A percentile compares a stretch with the other conserved stretches of the same genome.
phyloP scores from a whole-genome alignment of 2,329 filamentous ascomycete genomes.

The Remersonia thermophila region DNA sequence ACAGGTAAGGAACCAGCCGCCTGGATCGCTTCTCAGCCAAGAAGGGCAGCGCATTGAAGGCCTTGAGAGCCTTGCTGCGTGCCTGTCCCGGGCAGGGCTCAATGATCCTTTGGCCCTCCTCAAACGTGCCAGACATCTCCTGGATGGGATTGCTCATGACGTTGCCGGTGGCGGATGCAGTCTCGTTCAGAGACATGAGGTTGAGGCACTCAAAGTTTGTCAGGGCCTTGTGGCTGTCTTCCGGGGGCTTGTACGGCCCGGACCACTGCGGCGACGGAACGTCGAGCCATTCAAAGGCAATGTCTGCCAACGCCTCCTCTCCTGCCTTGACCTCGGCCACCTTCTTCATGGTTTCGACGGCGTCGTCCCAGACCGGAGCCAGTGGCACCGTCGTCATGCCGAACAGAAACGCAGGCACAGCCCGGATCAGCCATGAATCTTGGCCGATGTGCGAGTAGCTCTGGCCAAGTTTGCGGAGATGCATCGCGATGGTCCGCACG shows the following conservation, averaged over 20 bases:
- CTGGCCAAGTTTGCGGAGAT: slow-evolving; percentile 63
- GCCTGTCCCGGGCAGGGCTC: slow-evolving; percentile 42
- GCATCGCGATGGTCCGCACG: slow-evolving; percentile 67
- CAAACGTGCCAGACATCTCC: slow-evolving; percentile 51
- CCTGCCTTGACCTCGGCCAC: slow-evolving; percentile 59
- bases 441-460: slow-evolving; percentile 47
- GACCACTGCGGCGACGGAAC: slow-evolving; percentile 43
- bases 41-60: slow-evolving; percentile 59
- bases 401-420: slow-evolving; percentile 74
- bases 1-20: slow-evolving; percentile 70
- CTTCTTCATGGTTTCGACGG: slow-evolving; percentile 60
- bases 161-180: slow-evolving; percentile 39
- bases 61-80: slow-evolving; percentile 65
- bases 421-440: slow-evolving; percentile 53
- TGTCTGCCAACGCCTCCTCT: slow-evolving; percentile 57
- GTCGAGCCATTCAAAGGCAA: slow-evolving; percentile 70
- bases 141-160: slow-evolving; percentile 41
- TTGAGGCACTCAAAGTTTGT: slow-evolving; percentile 83
- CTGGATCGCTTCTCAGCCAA: slow-evolving; percentile 81
- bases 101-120: slow-evolving; percentile 46
- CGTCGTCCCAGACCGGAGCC: slow-evolving; percentile 78
- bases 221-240: slow-evolving; percentile 28
- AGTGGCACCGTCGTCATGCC: slow-evolving; percentile 79
- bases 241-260: slow-evolving; percentile 25
- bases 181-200: slow-evolving; percentile 44